Conservation (phyloP, 441 rosid genomes). For the Pelargonium citronellum region DNA sequence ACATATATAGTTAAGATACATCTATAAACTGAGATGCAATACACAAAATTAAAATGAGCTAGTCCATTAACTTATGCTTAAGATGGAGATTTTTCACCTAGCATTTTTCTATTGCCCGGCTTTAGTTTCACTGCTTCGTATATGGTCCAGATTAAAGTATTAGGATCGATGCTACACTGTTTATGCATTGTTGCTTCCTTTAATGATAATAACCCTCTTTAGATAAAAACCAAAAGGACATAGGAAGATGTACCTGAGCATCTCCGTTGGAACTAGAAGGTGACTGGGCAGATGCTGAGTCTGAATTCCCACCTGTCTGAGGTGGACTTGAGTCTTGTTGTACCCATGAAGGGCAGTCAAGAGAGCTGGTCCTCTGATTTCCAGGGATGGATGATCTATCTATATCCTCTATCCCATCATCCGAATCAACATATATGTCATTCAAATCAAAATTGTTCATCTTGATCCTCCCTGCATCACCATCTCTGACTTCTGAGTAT, state of each 20-base stretch:
- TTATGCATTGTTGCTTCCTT: not conserved
- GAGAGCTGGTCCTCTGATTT: conserved; percentile 56
- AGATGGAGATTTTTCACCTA: no score
- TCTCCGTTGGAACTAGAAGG: conserved; percentile 89
- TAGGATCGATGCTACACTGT: not conserved
- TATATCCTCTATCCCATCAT: conserved; percentile 65
- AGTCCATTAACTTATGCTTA: not conserved
- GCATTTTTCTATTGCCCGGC: not conserved
- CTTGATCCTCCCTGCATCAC: conserved; percentile 41
- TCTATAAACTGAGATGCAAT: not conserved
- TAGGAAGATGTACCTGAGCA: conserved; percentile 50
- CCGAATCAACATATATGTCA: conserved; percentile 69
- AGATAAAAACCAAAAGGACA: not conserved
- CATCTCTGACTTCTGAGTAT: conserved; percentile 33
- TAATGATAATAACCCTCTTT: conserved; percentile 4
- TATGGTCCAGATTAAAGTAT: not conserved
- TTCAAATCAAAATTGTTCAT: conserved; percentile 86
- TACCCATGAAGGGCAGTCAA: conserved; percentile 75
- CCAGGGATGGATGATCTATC: conserved; percentile 61
- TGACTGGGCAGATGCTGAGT: conserved; percentile 91
- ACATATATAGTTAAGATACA: not conserved
- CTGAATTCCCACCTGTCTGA: conserved; percentile 80
- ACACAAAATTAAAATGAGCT: not conserved
- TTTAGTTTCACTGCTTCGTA: not conserved
- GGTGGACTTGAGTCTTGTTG: conserved; percentile 88